Conservation (phyloP, 1,139 yeast genomes). For the Magnusiomyces fungicola region DNA sequence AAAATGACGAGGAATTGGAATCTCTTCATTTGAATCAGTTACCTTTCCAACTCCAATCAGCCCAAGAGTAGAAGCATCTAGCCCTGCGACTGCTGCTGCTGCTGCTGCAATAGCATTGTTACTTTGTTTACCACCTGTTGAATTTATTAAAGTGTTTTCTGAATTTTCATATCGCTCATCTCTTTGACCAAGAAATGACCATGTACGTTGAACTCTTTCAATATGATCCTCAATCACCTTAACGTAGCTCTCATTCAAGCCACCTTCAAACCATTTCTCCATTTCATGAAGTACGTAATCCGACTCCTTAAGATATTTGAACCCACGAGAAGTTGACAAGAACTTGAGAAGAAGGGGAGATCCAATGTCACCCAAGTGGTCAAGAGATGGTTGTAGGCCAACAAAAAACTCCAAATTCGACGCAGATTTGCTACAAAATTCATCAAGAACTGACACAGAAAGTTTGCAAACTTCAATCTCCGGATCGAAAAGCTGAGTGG, state of each 20-base stretch:
- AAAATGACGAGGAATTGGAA: slow-evolving; percentile 52
- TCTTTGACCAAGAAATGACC: background rate
- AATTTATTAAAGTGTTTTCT: no score
- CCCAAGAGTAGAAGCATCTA: slow-evolving; percentile 9
- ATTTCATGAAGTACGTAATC: slow-evolving; percentile 52
- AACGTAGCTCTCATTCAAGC: slow-evolving; percentile 47
- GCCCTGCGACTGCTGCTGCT: background rate
- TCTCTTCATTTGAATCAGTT: background rate
- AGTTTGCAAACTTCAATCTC: slow-evolving; percentile 48
- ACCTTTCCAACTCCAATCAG: slow-evolving; percentile 8
- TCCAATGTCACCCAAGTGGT: slow-evolving; percentile 40
- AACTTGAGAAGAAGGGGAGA: slow-evolving; percentile 46
- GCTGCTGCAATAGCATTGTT: slow-evolving; percentile 11
- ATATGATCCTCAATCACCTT: slow-evolving; percentile 42
- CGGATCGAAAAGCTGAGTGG: slow-evolving; percentile 65
- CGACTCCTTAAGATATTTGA: slow-evolving; percentile 42
- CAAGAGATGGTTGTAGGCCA: slow-evolving; percentile 39
- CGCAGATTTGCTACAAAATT: slow-evolving; percentile 37
- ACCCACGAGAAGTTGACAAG: slow-evolving; percentile 50
- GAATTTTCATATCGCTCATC: background rate
- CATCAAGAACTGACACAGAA: slow-evolving; percentile 49
- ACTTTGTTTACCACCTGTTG: slow-evolving; percentile 8
- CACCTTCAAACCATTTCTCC: slow-evolving; percentile 49
- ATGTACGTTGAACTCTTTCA: slow-evolving; percentile 24
- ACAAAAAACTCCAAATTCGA: slow-evolving; percentile 41